These are phyloP conservation scores for Puccinellia tenuiflora DNA, from an alignment of 176 grass and related monocot species.

Conservation along the genomic window DNA sequence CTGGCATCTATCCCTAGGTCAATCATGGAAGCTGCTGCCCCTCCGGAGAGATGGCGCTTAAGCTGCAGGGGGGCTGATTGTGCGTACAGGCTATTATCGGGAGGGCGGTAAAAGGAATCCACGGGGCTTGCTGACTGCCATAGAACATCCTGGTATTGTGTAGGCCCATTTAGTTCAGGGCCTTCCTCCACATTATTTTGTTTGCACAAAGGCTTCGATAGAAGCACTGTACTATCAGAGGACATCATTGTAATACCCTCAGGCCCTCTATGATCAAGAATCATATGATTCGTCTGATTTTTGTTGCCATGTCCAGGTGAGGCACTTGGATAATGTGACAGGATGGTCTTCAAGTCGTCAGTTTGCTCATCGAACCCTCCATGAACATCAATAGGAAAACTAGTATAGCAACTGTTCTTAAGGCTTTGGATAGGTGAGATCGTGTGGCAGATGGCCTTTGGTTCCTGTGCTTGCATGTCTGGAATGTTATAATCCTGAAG, in stretches of 20 bases:
- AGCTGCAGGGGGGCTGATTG: conserved; percentile 20
- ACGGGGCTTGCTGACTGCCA: conserved; percentile 21
- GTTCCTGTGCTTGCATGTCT: conserved; percentile 9
- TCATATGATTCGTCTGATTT: neutral
- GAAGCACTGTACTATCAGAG: neutral
- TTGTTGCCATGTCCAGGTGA: neutral
- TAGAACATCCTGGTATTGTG: conserved; percentile 7
- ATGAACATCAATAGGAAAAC: conserved; percentile 5
- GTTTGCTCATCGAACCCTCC: neutral
- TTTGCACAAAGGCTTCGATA: conserved; percentile 9
- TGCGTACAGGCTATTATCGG: conserved; percentile 15
- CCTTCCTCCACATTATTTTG: neutral
- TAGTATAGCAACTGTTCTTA: neutral
- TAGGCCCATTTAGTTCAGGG: conserved; percentile 11
- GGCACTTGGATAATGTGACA: neutral
- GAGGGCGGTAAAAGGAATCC: conserved; percentile 26
- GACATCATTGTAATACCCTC: conserved; percentile 4
- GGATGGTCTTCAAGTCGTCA: conserved; percentile 4
- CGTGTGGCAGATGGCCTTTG: neutral
- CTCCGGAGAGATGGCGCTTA: conserved; percentile 10
- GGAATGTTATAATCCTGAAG: neutral
- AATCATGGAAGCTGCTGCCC: conserved; percentile 9
- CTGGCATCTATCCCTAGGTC: conserved; percentile 28
- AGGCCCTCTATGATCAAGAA: conserved; percentile 13
- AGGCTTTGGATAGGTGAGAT: neutral